Percentiles rank a stretch among this genome's conserved stretches.
Evolutionary conservation across 768 basidiomycete species (phyloP).

Genomic region (Boletus patriciae): DNA sequence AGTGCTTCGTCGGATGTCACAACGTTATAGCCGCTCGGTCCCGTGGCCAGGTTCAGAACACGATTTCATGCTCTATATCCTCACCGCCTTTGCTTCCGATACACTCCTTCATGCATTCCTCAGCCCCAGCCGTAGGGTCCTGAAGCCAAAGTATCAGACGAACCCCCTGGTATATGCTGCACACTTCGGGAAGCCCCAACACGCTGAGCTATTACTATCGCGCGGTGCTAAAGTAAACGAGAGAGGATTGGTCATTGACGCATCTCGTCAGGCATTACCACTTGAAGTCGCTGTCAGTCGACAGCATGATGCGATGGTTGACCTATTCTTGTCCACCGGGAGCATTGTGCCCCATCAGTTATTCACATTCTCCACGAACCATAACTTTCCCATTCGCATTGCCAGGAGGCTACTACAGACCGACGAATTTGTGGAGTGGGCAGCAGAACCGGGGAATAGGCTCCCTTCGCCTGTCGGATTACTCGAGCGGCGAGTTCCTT

Average conservation of each 20-base stretch:
- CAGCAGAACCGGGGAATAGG: background rate
- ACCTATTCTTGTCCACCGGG: background rate
- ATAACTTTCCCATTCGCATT: slow-evolving; percentile 5
- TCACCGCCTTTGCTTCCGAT: slow-evolving; percentile 1
- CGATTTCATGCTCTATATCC: slow-evolving; percentile 11
- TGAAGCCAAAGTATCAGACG: background rate
- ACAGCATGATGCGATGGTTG: background rate
- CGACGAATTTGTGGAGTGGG: slow-evolving; percentile 9
- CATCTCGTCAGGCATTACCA: background rate
- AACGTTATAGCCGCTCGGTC: background rate
- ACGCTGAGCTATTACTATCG: background rate
- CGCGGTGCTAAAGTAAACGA: slow-evolving; percentile 4
- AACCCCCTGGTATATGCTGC: slow-evolving; percentile 15
- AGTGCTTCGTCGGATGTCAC: background rate
- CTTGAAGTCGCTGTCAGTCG: slow-evolving; percentile 9
- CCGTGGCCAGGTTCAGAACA: slow-evolving; percentile 1
- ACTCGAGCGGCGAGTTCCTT: slow-evolving; percentile 1
- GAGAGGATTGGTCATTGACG: slow-evolving; percentile 3
- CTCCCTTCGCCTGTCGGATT: background rate
- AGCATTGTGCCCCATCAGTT: slow-evolving; percentile 2
- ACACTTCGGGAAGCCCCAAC: slow-evolving; percentile 4
- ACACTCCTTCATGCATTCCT: slow-evolving; percentile 6
- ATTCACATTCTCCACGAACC: background rate
- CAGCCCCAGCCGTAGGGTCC: background rate
- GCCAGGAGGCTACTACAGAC: slow-evolving; percentile 6